Base-by-base conservation (phyloP, 2,329 filamentous ascomycete genomes). In the Monosporascus ibericus region DNA sequence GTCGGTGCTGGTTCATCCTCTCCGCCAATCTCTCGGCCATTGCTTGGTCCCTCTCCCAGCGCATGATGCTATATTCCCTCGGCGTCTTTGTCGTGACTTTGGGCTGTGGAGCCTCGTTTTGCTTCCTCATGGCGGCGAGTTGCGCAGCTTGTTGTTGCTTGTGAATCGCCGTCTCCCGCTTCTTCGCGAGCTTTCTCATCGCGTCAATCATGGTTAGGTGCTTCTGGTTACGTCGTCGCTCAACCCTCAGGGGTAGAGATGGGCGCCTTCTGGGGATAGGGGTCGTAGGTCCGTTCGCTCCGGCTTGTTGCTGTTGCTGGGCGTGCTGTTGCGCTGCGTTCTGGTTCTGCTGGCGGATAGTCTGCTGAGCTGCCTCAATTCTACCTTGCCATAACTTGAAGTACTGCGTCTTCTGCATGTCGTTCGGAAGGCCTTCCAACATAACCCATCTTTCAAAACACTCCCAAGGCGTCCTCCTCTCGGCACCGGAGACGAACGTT, bases 391-490 rank as follows among this genome's bases (percentile, higher is more conserved):
- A 86, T 1, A 80, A 72, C 64, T 91, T 90, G 77, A 97, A 99
- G 68, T 97, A 99, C 44, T 92, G 87, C 0, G 90, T 96, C 72
- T 96, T 96, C 18, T 88, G 86, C 87, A 97, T 95, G 59, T 99
- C 94, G 11, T 87, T 83, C 5, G 94, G 92, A 38, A 96, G 76
- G 1, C 92, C 91, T 71, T 97, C 94, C 14, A 97, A 75, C 60
- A 88, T 86, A 51, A 96, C 88, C 92, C 92, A 99, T 44, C 94
- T 83, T 70, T 99, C 94, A 63, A 99, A 99, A 67, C 94, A 99
- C 72, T 99, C 94, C 94, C 94, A 99, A 0, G 92, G 91, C 3
- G 92, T 97, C 47, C 94, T 83, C 56, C 94, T 82, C 67, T 97
- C 92, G 11, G 90, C 85, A 2, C 90, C 90, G 20, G 92, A 92